These are phyloP conservation scores for Tetramitus jugosus DNA, from an alignment of 208 protist genomes.

Conservation along the genomic window DNA sequence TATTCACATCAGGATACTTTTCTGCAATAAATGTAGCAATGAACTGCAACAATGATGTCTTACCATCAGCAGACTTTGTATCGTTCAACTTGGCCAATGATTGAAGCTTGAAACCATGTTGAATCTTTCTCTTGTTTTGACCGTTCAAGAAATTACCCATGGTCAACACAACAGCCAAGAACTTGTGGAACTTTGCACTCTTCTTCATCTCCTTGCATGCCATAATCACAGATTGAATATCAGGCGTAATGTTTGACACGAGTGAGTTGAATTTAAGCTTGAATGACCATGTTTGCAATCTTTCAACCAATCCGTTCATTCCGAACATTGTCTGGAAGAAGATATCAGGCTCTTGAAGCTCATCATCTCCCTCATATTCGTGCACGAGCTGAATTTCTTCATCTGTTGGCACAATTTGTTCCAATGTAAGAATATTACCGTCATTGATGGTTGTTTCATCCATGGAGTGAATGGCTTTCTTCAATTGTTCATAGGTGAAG, in stretches of 20 bases:
- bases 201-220: neutral
- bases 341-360: constrained; percentile 33
- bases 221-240: constrained; percentile 1
- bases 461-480: neutral
- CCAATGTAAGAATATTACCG: neutral
- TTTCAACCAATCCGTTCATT: constrained; percentile 18
- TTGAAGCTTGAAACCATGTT: constrained; percentile 28
- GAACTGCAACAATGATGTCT: neutral
- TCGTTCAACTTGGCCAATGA: constrained; percentile 9
- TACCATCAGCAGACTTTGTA: constrained; percentile 5
- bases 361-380: neutral
- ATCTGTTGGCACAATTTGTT: constrained; percentile 10
- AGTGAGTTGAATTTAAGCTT: constrained; percentile 29
- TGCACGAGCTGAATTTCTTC: constrained; percentile 11
- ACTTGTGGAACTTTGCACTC: neutral
- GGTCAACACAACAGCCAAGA: constrained; percentile 25
- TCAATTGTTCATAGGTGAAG: neutral
- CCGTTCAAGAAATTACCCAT: constrained; percentile 35
- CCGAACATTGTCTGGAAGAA: constrained; percentile 34
- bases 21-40: constrained; percentile 1
- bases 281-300: constrained; percentile 31
- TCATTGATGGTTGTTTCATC: neutral
- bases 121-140: constrained; percentile 6
- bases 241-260: constrained; percentile 27
- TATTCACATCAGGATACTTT: neutral